phyloP scores from a whole-genome alignment of 441 rosid species.

The Eutrema salsugineum region DNA sequence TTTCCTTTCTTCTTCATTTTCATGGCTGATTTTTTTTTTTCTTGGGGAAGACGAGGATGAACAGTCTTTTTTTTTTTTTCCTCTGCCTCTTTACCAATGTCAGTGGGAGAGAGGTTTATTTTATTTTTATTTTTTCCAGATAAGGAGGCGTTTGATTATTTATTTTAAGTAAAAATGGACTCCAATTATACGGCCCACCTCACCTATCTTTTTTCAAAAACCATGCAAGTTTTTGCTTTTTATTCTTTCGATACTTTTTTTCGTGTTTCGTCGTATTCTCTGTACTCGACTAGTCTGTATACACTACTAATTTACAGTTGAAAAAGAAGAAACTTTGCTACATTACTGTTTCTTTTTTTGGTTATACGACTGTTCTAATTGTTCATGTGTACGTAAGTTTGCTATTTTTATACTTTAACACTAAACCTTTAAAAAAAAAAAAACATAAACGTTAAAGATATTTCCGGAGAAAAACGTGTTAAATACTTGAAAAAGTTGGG shows the following conservation, averaged over 20 bases:
- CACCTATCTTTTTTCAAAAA: neutral
- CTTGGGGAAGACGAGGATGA: conserved; percentile 10
- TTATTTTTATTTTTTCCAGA: neutral
- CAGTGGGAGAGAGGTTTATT: conserved; percentile 25
- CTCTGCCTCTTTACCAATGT: conserved; percentile 12
- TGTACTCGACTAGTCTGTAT: neutral
- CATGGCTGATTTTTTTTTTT: conserved; percentile 33
- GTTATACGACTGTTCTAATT: neutral
- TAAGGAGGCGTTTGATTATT: neutral
- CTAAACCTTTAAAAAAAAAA: too few relatives aligned
- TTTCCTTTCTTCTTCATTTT: conserved; percentile 90
- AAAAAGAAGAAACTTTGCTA: neutral
- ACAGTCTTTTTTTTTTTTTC: neutral
- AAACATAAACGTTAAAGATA: neutral
- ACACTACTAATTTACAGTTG: neutral
- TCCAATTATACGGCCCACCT: conserved; percentile 19
- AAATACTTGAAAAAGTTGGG: neutral
- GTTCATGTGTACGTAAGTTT: neutral
- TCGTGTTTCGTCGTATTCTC: conserved; percentile 9
- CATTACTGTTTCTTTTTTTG: neutral
- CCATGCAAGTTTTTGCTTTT: conserved; percentile 13
- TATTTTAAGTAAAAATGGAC: neutral
- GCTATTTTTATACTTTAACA: neutral
- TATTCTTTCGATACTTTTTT: neutral
- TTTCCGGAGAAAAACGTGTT: neutral